Percentiles rank a stretch among this genome's conserved stretches.
These are phyloP conservation scores for Globisporangium nodosum DNA, from an alignment of 352 stramenopile species.

Conservation along the genomic window DNA sequence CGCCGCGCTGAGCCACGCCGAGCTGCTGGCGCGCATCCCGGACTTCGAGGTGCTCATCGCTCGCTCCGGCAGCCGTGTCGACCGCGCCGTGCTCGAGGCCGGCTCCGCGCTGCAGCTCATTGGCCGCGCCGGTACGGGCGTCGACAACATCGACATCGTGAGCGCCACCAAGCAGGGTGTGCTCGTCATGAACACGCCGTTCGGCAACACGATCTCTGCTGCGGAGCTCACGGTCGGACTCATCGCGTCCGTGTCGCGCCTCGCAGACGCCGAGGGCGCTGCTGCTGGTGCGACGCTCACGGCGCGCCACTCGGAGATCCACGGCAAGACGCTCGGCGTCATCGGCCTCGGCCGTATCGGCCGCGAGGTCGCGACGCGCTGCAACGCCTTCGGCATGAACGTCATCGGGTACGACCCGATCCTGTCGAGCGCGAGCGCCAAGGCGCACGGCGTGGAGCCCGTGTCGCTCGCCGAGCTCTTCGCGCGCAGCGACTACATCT, in stretches of 20 bases:
- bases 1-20: conserved; percentile 36
- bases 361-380: conserved; percentile 89
- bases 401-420: conserved; percentile 92
- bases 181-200: conserved; percentile 95
- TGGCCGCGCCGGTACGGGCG: conserved; percentile 85
- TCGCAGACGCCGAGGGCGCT: conserved; percentile 9
- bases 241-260: conserved; percentile 70
- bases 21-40: conserved; percentile 66
- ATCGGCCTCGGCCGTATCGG: conserved; percentile 94
- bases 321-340: conserved; percentile 92
- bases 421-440: conserved; percentile 82
- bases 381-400: conserved; percentile 92
- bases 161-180: conserved; percentile 89
- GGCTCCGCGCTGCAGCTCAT: conserved; percentile 71
- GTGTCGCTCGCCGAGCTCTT: conserved; percentile 86
- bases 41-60: conserved; percentile 90
- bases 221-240: conserved; percentile 93
- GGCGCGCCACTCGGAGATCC: conserved; percentile 60
- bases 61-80: conserved; percentile 75
- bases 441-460: conserved; percentile 74
- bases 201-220: conserved; percentile 93
- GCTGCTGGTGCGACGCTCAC: conserved; percentile 2
- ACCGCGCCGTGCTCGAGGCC: conserved; percentile 63
- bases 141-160: conserved; percentile 94
- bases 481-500: conserved; percentile 93